phyloP scores from a whole-genome alignment of 331 rosid species.

The Pyracantha coccinea region DNA sequence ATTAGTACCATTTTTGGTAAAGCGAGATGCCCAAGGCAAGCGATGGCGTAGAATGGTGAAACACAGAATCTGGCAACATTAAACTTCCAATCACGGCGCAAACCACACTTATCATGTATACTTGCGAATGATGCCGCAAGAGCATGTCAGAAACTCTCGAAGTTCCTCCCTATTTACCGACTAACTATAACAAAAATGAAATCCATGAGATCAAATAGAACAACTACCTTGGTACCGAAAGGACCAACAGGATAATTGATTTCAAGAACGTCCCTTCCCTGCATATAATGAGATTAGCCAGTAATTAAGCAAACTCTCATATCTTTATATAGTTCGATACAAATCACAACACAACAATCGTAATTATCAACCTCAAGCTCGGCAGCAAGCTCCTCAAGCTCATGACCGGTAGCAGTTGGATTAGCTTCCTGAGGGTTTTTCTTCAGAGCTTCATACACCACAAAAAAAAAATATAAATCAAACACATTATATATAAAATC shows the following conservation, averaged over 20 bases:
- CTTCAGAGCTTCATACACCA: slow-evolving; percentile 9
- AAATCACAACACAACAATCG: neutral
- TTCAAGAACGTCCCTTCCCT: slow-evolving; percentile 37
- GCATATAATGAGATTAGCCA: neutral
- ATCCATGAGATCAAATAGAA: neutral
- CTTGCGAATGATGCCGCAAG: neutral
- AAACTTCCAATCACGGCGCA: neutral
- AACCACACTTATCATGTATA: neutral
- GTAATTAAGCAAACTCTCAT: neutral
- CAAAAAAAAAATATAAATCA: neutral
- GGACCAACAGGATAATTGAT: slow-evolving; percentile 38
- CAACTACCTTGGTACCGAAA: slow-evolving; percentile 39
- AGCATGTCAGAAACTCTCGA: neutral
- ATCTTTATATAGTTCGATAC: neutral
- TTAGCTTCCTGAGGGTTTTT: slow-evolving; percentile 20
- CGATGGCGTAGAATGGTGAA: neutral
- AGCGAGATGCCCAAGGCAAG: neutral
- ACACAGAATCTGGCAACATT: neutral
- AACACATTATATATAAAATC: neutral
- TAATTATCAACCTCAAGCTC: slow-evolving; percentile 17
- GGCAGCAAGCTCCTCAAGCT: slow-evolving; percentile 30
- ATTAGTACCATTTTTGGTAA: neutral
- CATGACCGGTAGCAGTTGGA: slow-evolving; percentile 28
- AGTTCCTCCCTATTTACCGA: neutral
- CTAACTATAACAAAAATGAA: neutral